Evolutionary conservation across 768 basidiomycete genomes (phyloP).

Genomic region (Calocybe cyanea): DNA sequence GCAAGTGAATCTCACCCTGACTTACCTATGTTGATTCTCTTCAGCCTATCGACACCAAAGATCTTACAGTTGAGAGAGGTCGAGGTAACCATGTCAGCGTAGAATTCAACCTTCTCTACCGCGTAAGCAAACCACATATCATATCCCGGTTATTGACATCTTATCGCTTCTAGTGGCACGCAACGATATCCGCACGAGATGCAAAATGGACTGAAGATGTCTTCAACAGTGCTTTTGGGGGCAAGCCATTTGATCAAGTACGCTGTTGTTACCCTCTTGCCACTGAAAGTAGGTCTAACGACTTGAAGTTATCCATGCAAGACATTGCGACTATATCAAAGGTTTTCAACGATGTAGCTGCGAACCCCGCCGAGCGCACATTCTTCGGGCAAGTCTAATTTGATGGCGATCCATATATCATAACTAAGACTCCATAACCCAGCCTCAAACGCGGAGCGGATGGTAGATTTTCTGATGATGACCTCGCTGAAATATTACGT

Average conservation of each 20-base stretch:
- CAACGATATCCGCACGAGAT: constrained; percentile 46
- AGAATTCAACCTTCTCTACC: constrained; percentile 56
- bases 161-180: constrained; percentile 46
- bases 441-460: constrained; percentile 35
- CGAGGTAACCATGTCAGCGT: constrained; percentile 62
- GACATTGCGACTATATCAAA: constrained; percentile 18
- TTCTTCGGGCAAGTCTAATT: constrained; percentile 28
- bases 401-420: not conserved
- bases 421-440: not conserved
- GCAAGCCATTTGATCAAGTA: constrained; percentile 25
- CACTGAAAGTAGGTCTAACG: too few relatives aligned
- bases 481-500: constrained; percentile 43
- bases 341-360: constrained; percentile 11
- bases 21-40: constrained; percentile 16
- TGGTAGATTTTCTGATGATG: constrained; percentile 48
- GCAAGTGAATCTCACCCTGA: not conserved
- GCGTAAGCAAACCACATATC: constrained; percentile 25
- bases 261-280: not conserved
- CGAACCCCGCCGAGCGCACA: constrained; percentile 33
- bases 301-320: not conserved
- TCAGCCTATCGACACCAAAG: constrained; percentile 33
- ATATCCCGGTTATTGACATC: not conserved
- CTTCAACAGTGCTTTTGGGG: constrained; percentile 38
- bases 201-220: constrained; percentile 46
- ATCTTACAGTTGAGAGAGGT: constrained; percentile 39